A percentile compares a stretch with the other conserved stretches of the same genome.
Evolutionary conservation across 495 filamentous ascomycete species (phyloP).

Genomic region (Pseudoneurospora amorphoporcata): DNA sequence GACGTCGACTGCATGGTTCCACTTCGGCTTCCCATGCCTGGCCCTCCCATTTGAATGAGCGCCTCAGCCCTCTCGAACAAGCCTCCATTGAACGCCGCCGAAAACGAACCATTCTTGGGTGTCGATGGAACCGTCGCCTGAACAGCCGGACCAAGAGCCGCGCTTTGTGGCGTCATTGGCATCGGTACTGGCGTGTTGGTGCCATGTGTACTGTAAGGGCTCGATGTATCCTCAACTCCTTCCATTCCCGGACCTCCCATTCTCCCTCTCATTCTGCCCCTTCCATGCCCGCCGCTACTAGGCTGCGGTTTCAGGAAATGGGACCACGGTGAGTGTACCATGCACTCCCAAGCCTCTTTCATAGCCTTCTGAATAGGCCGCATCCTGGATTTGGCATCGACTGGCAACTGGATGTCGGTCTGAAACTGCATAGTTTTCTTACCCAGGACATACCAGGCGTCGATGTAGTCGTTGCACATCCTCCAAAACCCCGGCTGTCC

Average conservation of each 20-base stretch:
- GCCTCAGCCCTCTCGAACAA: conserved; percentile 68
- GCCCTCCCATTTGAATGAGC: conserved; percentile 48
- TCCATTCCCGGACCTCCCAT: neutral
- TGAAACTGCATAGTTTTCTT: conserved; percentile 57
- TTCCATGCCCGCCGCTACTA: neutral
- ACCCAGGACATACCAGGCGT: conserved; percentile 64
- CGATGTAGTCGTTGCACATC: conserved; percentile 65
- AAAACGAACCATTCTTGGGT: conserved; percentile 56
- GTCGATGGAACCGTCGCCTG: conserved; percentile 82
- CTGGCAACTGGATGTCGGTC: conserved; percentile 49
- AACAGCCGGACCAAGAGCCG: conserved; percentile 76
- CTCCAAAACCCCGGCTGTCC: conserved; percentile 75
- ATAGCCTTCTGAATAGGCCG: conserved; percentile 66
- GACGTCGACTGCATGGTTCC: conserved; percentile 37
- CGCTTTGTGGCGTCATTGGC: conserved; percentile 63
- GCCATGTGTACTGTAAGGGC: conserved; percentile 24
- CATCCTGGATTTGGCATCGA: conserved; percentile 58
- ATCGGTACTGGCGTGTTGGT: conserved; percentile 26
- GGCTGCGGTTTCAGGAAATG: conserved; percentile 27
- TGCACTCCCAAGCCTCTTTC: conserved; percentile 62
- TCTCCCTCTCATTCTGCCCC: neutral
- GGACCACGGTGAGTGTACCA: conserved; percentile 70
- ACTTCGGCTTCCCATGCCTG: conserved; percentile 28
- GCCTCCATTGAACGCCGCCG: conserved; percentile 55
- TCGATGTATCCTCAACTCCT: conserved; percentile 10